A percentile compares a stretch with the other conserved stretches of the same genome.
phyloP scores from a whole-genome alignment of 2,329 filamentous ascomycete species.

The Fusarium musae region DNA sequence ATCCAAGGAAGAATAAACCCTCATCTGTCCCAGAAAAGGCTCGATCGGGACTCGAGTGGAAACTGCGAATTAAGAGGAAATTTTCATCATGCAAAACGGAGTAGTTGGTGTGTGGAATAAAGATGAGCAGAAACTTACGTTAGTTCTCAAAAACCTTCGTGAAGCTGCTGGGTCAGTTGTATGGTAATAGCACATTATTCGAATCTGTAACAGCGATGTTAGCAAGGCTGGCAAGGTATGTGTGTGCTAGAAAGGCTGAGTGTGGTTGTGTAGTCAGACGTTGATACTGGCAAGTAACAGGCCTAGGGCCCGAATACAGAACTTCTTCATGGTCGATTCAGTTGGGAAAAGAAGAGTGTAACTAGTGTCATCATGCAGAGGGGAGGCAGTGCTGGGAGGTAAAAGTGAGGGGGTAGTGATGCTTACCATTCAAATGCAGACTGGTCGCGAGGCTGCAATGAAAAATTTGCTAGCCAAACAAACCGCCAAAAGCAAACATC shows the following conservation, averaged over 20 bases:
- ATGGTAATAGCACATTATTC: slow-evolving; percentile 1
- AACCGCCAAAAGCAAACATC: slow-evolving; percentile 3
- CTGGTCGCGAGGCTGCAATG: background rate
- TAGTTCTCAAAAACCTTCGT: background rate
- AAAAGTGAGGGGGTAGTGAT: slow-evolving; percentile 26
- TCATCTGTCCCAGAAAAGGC: slow-evolving; percentile 77
- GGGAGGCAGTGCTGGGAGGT: slow-evolving; percentile 21
- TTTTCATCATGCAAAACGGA: slow-evolving; percentile 72
- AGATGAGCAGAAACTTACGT: slow-evolving; percentile 32
- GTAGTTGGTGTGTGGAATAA: slow-evolving; percentile 7
- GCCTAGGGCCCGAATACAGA: slow-evolving; percentile 72
- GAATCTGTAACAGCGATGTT: slow-evolving; percentile 35
- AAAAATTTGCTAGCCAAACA: slow-evolving; percentile 20
- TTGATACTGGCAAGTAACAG: slow-evolving; percentile 94
- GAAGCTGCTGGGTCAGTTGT: slow-evolving; percentile 22
- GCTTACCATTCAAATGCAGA: slow-evolving; percentile 42
- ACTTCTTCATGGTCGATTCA: slow-evolving; percentile 88
- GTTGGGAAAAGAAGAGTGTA: slow-evolving; percentile 87
- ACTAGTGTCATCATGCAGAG: slow-evolving; percentile 77
- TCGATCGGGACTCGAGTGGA: slow-evolving; percentile 80
- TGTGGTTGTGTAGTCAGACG: slow-evolving; percentile 69
- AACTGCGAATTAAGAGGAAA: slow-evolving; percentile 86
- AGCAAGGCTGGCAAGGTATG: slow-evolving; percentile 29
- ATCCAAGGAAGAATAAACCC: slow-evolving; percentile 79
- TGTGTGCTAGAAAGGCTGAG: slow-evolving; percentile 2